A percentile compares a stretch with the other conserved stretches of the same genome.
phyloP scores from a whole-genome alignment of 1,139 yeast species.

The Suhomyces panamericanus region DNA sequence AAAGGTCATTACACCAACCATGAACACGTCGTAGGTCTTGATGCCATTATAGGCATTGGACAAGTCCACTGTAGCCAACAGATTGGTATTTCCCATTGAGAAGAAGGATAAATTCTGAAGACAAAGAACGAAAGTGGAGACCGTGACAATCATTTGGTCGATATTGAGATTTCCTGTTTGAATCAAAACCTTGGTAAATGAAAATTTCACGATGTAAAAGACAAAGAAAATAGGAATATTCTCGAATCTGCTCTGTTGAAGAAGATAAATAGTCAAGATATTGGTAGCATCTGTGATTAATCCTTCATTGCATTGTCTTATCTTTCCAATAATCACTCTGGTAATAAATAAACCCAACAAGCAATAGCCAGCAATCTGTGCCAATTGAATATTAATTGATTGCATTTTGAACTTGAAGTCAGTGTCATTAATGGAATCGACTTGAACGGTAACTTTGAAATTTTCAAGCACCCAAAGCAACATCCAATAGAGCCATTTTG shows the following conservation, averaged over 20 bases:
- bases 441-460: constrained; percentile 19
- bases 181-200: constrained; percentile 18
- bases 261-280: constrained; percentile 52
- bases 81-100: constrained; percentile 88
- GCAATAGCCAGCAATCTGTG: constrained; percentile 24
- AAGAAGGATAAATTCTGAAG: constrained; percentile 79
- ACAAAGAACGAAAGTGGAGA: constrained; percentile 28
- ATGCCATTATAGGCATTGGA: constrained; percentile 93
- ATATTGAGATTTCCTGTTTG: constrained; percentile 15
- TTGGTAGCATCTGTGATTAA: constrained; percentile 46
- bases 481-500: constrained; percentile 33
- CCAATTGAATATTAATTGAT: constrained; percentile 28
- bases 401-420: constrained; percentile 30
- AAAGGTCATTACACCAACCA: constrained; percentile 79
- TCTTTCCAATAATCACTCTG: constrained; percentile 30
- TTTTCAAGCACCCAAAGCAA: constrained; percentile 34
- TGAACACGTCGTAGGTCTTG: constrained; percentile 60
- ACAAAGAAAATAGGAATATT: constrained; percentile 71
- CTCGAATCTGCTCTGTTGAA: constrained; percentile 67
- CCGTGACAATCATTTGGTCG: constrained; percentile 25
- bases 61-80: constrained; percentile 85
- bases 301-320: constrained; percentile 25
- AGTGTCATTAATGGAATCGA: constrained; percentile 8
- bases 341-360: constrained; percentile 22
- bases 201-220: constrained; percentile 41